These are phyloP conservation scores for Arthromyces matolae DNA, from an alignment of 768 basidiomycete species.

Conservation along the genomic window DNA sequence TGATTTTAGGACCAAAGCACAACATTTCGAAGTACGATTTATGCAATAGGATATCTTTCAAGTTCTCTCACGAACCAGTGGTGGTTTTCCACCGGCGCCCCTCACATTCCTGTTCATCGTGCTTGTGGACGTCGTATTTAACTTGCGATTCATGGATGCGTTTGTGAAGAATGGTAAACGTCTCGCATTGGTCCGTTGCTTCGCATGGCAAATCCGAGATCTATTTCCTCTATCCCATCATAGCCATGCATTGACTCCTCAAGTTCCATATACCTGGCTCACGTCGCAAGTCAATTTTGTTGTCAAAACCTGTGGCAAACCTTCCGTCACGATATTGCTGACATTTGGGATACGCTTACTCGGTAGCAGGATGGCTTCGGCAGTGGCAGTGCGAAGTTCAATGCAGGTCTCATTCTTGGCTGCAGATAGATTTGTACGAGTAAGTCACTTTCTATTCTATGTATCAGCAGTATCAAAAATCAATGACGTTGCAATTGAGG, in stretches of 20 bases:
- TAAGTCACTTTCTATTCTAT: conserved; percentile 36
- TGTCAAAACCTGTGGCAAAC: conserved; percentile 63
- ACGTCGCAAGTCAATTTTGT: conserved; percentile 60
- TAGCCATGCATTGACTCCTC: conserved; percentile 57
- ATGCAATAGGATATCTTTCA: no score
- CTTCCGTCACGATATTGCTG: conserved; percentile 61
- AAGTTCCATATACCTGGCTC: conserved; percentile 65
- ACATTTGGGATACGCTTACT: conserved; percentile 44
- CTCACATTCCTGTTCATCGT: no score
- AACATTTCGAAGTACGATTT: no score
- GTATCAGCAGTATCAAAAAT: not conserved
- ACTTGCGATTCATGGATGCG: no score
- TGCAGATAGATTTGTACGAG: conserved; percentile 92
- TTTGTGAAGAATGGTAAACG: no score
- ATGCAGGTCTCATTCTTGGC: conserved; percentile 59
- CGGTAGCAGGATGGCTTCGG: conserved; percentile 69
- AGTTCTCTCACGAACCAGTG: no score
- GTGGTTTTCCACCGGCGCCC: no score
- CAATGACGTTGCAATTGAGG: conserved; percentile 44
- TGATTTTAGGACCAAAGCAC: no score
- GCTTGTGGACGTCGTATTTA: no score
- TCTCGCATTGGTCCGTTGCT: no score
- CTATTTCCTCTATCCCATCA: conserved; percentile 93
- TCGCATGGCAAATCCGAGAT: no score
- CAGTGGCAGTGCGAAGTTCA: conserved; percentile 53